Evolutionary conservation across 495 filamentous ascomycete species (phyloP), one percentile per base, ranked within the genome.

Genomic region (Trichoderma virens): DNA sequence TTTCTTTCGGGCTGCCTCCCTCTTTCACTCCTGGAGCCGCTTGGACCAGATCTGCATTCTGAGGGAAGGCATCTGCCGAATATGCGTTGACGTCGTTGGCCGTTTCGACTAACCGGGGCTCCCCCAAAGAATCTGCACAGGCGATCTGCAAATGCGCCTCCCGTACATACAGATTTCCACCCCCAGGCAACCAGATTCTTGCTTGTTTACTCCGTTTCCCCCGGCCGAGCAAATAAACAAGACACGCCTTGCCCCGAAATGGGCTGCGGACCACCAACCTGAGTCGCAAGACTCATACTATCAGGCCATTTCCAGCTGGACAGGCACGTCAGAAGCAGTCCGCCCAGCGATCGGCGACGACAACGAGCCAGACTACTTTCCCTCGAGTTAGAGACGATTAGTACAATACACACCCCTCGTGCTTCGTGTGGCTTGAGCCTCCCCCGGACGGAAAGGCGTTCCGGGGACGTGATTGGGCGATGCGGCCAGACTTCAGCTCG

Each of bases 231-330:
- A 45, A 45, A 16, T 18, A 16, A 45, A 6, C n/a, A 20, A 23
- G n/a, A 20, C n/a, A n/a, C 6, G 2, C 8, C 18, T 25, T 25
- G 3, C 20, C 5, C 7, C 18, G 8, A 23, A 47, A 5, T 5
- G 5, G 43, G 18, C n/a, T 47, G 43, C 43, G 43, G 38, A 11
- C 13, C 2, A 51, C 18, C n/a, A n/a, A 25, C 45, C 45, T 6
- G 16, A 25, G 4, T 25, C 23, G 25, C 25, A 30, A 3, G 43
- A 47, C 43, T 20, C 43, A 9, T 8, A 30, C 20, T 8, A 56
- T 56, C 51, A 56, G 51, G 8, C 51, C 51, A 56, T 56, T 30
- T 56, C 51, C 51, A 56, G 27, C 23, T 56, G 51, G 9, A 27
- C 51, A 13, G 23, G 6, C 9, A 14, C 41, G 4, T 56, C 11